phyloP scores from a whole-genome alignment of 345 rosid species.

The Gynandropsis gynandra region DNA sequence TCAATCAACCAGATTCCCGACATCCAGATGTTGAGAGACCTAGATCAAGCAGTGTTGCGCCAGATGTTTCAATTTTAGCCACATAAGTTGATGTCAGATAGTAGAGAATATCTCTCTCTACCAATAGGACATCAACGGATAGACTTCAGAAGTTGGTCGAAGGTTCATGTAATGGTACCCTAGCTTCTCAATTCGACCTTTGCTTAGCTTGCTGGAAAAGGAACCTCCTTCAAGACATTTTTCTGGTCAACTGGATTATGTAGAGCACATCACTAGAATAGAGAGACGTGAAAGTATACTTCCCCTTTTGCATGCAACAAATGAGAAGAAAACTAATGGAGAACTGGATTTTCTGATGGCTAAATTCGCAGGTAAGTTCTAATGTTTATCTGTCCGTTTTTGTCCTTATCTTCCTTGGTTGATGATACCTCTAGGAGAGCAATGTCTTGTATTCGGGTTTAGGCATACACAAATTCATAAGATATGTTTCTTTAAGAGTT shows the following conservation, averaged over 20 bases:
- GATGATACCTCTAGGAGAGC: not conserved
- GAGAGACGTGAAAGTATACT: constrained; percentile 86
- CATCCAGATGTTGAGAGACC: constrained; percentile 54
- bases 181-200: constrained; percentile 62
- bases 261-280: constrained; percentile 61
- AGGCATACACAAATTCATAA: not conserved
- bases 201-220: constrained; percentile 94
- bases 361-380: constrained; percentile 71
- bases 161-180: constrained; percentile 45
- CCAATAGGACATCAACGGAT: constrained; percentile 57
- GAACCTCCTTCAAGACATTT: constrained; percentile 79
- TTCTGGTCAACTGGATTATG: constrained; percentile 88
- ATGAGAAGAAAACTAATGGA: constrained; percentile 77
- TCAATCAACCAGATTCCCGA: constrained; percentile 42
- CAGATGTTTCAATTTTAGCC: constrained; percentile 31
- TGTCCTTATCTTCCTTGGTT: not conserved
- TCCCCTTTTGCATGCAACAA: constrained; percentile 72
- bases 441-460: not conserved
- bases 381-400: not conserved
- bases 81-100: constrained; percentile 37
- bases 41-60: constrained; percentile 44
- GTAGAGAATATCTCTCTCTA: constrained; percentile 40
- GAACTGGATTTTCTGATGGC: constrained; percentile 87
- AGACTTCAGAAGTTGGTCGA: constrained; percentile 62
- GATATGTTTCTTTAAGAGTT: too few relatives aligned